Evolutionary conservation across 345 rosid species (phyloP).

Genomic region (Salix caprea): DNA sequence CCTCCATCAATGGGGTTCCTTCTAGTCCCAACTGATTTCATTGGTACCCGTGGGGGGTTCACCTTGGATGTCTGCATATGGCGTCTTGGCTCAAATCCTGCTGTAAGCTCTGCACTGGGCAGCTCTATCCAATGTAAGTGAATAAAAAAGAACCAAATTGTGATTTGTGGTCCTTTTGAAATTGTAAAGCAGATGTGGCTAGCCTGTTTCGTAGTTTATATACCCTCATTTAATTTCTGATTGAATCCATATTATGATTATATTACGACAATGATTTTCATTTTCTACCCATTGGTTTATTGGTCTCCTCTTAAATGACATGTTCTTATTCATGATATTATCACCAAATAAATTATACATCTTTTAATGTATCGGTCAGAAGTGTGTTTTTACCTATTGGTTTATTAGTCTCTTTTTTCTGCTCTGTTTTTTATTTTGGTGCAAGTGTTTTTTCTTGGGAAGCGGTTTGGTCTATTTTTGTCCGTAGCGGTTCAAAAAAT

Average conservation of each 20-base stretch:
- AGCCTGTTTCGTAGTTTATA: not conserved
- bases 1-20: conserved; percentile 21
- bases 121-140: not conserved
- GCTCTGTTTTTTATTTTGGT: too few species aligned
- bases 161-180: not conserved
- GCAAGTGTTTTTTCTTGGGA: not conserved
- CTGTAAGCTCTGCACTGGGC: not conserved
- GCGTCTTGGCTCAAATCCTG: not conserved
- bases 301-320: not conserved
- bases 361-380: not conserved
- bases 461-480: not conserved
- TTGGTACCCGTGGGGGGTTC: not conserved
- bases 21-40: conserved; percentile 25
- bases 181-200: not conserved
- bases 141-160: not conserved
- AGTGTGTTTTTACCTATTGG: not conserved
- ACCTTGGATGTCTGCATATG: conserved; percentile 20
- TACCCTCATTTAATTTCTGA: not conserved
- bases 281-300: not conserved
- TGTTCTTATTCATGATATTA: not conserved
- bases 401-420: too few species aligned
- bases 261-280: not conserved
- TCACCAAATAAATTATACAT: not conserved
- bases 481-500: not conserved
- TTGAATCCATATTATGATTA: not conserved